phyloP scores from a whole-genome alignment of 257 asterid species.

The Salvia hispanica region DNA sequence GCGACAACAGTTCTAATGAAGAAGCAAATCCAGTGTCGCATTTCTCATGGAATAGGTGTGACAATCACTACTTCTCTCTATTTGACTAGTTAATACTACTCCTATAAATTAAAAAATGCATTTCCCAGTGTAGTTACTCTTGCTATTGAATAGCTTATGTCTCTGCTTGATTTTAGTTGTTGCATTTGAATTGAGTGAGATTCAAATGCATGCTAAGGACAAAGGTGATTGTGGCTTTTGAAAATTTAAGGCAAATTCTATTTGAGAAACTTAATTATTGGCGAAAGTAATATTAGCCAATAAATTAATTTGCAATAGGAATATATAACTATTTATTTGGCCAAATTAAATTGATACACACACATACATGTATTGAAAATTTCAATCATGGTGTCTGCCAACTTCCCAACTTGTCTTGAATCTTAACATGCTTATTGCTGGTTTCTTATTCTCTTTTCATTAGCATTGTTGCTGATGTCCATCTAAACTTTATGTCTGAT shows the following conservation, averaged over 20 bases:
- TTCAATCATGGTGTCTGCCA: no score
- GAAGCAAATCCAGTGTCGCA: conserved; percentile 80
- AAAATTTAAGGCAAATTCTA: not conserved
- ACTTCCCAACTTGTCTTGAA: not conserved
- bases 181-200: not conserved
- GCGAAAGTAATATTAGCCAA: not conserved
- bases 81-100: conserved; percentile 8
- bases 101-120: conserved; percentile 2
- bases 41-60: conserved; percentile 87
- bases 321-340: no score
- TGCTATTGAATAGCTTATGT: not conserved
- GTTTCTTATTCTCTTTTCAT: no score
- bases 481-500: not conserved
- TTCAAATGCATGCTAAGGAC: not conserved
- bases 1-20: conserved; percentile 61
- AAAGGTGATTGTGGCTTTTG: not conserved
- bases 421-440: not conserved
- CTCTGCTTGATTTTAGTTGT: not conserved
- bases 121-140: not conserved
- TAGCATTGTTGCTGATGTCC: no score
- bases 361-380: no score
- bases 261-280: not conserved
- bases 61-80: conserved; percentile 6
- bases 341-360: no score
- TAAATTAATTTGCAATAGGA: no score